Base-by-base conservation (phyloP, 495 filamentous ascomycete species). In the Penicillium roqueforti region DNA sequence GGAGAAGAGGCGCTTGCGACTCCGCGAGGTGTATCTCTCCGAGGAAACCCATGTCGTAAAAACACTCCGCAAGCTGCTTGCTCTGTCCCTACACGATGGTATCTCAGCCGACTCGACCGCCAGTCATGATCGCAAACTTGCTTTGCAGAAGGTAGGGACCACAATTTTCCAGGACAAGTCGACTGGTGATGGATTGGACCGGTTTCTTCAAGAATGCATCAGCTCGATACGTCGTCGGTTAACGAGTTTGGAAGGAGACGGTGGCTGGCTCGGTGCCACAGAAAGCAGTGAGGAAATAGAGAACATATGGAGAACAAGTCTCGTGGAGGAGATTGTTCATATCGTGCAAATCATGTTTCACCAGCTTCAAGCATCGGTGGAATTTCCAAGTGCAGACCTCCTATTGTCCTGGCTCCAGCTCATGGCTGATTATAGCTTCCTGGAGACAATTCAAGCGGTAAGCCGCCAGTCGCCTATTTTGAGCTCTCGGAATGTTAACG, bases 381-480 rank as follows among this genome's bases (percentile, higher is more conserved):
- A 74, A 34, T 66, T 83, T 18, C 80, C 85, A n/a, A 78, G 81
- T 14, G 74, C 81, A 3, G 71, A 76, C 11, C 68, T 83, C 13
- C 61, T 95, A 6, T 66, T 87, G 6, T 71, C 79, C 48, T 97
- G 92, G 92, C 89, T 92, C 48, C 67, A 76, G 7, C 66, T 95
- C 23, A 83, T 92, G 78, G 64, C 66, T 23, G 75, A 81, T 2
- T 82, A 79, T 62, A 67, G 67, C 45, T 93, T 92, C 60, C 71
- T 92, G 51, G 79, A 87, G 28, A 62, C 69, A 16, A 68, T 87
- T 16, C 66, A 77, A 54, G 75, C 75, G 47, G 84, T 87, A 63
- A 72, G 80, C 78, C 14, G 29, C 28, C 16, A 28, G 20, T 45
- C 36, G 16, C 23, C 11, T 20, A 5, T 19, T 10, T n/a, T 3